Evolutionary conservation across 2,329 filamentous ascomycete species (phyloP), one percentile per base, ranked within the genome.

Genomic region (Exserohilum rostratum): DNA sequence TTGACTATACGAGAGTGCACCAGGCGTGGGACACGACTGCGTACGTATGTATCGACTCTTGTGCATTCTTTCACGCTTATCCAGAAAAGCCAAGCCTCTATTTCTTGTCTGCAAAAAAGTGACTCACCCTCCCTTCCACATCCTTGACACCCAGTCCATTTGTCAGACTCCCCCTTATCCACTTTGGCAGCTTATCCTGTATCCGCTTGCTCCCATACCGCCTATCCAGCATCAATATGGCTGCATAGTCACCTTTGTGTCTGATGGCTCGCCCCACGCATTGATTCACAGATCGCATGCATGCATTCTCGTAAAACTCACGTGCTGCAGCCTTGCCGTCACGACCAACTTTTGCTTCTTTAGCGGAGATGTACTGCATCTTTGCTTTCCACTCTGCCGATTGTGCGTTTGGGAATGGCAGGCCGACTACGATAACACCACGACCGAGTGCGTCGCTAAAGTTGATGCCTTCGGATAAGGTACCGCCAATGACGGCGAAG

Each of bases 231-330:
- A 99, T 83, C 52, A 97, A 77, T 60, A 99, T 97, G 13, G 90
- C 87, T 4, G 95, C 95, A 76, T 96, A 98, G 76, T 99, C 95
- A 20, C 85, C 86, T 50, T 83, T 84, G 72, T 99, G 95, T 42
- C 95, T 82, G 66, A 99, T 97, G 1, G 92, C 95, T 54, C 95
- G 82, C 0, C 95, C 95, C 64, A 99, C 93, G 70, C 91, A 95
- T 79, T 99, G 95, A 73, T 99, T 99, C 4, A 99, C 95, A 4
- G 93, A 91, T 34, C 95, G 84, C 93, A 99, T 97, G 73, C 93
- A 97, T 0, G 91, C 86, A 71, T 98, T 98, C 73, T 97, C 92
- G 70, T 96, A 96, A 69, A 91, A 96, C 57, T 93, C 90, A 47
- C 88, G 80, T 2, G 89, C 87, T 4, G 87, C 79, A 27, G 61